Base-by-base conservation (phyloP, 306 rosid species). In the Quercus wislizeni region DNA sequence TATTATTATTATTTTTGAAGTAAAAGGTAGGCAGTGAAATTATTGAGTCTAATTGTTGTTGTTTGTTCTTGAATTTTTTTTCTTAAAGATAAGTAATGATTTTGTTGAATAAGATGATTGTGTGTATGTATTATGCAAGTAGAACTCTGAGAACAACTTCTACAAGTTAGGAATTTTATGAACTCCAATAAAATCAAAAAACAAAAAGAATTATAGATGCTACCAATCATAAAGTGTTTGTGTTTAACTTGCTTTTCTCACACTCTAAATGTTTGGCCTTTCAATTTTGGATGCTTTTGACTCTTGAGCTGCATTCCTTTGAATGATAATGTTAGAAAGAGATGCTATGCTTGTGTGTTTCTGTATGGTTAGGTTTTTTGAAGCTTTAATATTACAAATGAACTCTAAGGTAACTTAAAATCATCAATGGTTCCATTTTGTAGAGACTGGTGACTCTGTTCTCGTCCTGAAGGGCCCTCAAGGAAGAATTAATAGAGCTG, bases 401-500 rank as follows among this genome's bases (percentile, higher is more conserved):
- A 61, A 25, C 76, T 6, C 19, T 61, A 3, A 55, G 51, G 33
- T 18, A 3, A 41, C 43, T 21, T 62, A 1, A 73, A 65, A 74
- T 35, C 17, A 33, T 64, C 46, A 56, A 19, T 55, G 30, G 21
- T 21, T 35, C 35, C 20, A 27, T 82, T 49, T 81, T 33, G 38
- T 89, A 95, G 99, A 95, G 92, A 76, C 77, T 2, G 92, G 85
- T n/a, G 99, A 95, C 5, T 92, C 99, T 61, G 74, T 83, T 77
- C 87, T 90, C 52, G 78, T 87, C 23, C 56, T 95, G 12, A 94
- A 91, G 85, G 97, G 94, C 17, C 97, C 97, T 74, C 95, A 88
- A 74, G 97, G 99, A 78, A 90, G 99, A 86, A 90, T 95, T 2
- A 92, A 92, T 58, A 91, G 99, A 80, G 99, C 99, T 77, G 81